Evolutionary conservation across 768 basidiomycete genomes (phyloP).

Genomic region (Royoungia palumana): DNA sequence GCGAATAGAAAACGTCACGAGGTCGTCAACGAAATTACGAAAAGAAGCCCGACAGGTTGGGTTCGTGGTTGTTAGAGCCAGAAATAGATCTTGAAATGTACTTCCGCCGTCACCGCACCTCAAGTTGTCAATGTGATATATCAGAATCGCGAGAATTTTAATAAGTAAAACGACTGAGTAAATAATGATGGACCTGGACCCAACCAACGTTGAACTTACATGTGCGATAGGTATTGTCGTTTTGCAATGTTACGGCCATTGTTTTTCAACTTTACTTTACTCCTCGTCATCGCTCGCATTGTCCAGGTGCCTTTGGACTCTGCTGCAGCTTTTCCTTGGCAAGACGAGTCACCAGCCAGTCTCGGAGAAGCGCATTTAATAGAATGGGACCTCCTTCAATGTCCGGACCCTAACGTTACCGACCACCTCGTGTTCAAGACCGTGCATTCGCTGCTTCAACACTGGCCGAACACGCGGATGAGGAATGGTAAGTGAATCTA

Average conservation of each 20-base stretch:
- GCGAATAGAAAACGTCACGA: too few relatives aligned
- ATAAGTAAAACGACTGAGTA: too few relatives aligned
- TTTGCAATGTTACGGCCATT: not conserved
- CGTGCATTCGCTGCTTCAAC: slow-evolving; percentile 25
- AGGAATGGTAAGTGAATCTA: slow-evolving; percentile 28
- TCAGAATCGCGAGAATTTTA: too few relatives aligned
- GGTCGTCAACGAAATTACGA: too few relatives aligned
- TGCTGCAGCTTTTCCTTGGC: not conserved
- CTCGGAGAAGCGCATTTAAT: not conserved
- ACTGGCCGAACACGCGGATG: slow-evolving; percentile 38
- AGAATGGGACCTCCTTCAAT: slow-evolving; percentile 19
- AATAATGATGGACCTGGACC: too few relatives aligned
- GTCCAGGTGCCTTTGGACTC: not conserved
- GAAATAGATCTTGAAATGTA: too few relatives aligned
- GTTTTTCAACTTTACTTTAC: not conserved
- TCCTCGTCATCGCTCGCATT: not conserved
- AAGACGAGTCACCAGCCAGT: not conserved
- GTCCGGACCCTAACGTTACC: slow-evolving; percentile 30
- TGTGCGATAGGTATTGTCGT: too few relatives aligned
- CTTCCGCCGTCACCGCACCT: too few relatives aligned
- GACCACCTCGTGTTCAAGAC: slow-evolving; percentile 33
- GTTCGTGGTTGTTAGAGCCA: too few relatives aligned
- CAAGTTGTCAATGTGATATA: too few relatives aligned
- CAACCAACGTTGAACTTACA: too few relatives aligned
- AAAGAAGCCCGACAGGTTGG: too few relatives aligned